These are phyloP conservation scores for Penicillium egyptiacum DNA, from an alignment of 495 filamentous ascomycete species.

Conservation along the genomic window DNA sequence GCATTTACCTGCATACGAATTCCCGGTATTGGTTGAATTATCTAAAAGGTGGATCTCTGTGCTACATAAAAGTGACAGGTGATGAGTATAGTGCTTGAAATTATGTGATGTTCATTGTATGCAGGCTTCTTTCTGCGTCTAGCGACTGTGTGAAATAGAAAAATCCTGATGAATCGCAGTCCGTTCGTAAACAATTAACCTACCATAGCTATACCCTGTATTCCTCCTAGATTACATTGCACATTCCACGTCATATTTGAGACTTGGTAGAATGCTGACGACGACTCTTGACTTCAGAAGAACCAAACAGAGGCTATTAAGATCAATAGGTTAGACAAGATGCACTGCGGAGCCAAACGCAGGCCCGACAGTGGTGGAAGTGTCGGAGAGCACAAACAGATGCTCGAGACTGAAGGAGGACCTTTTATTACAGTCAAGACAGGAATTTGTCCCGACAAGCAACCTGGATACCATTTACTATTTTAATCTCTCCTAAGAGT, in stretches of 20 bases:
- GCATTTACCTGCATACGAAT: neutral
- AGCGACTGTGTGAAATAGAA: neutral
- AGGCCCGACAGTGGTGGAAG: constrained; percentile 8
- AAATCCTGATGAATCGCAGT: neutral
- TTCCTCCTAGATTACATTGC: neutral
- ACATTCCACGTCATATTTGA: constrained; percentile 1
- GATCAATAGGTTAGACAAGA: neutral
- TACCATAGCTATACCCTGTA: neutral
- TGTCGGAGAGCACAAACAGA: constrained; percentile 20
- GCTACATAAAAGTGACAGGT: neutral
- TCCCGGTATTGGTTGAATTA: no score
- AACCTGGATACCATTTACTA: neutral
- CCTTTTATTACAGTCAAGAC: constrained; percentile 7
- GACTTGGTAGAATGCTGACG: constrained; percentile 5
- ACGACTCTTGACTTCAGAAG: neutral
- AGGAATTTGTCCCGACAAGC: constrained; percentile 4
- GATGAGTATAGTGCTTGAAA: neutral
- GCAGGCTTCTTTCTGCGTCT: neutral
- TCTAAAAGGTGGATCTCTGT: neutral
- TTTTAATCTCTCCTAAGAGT: constrained; percentile 11
- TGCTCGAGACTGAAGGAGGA: constrained; percentile 9
- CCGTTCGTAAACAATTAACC: neutral
- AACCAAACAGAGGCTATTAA: neutral
- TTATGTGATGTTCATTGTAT: neutral
- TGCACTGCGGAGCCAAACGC: neutral